Conservation (phyloP, 2,329 filamentous ascomycete species). For the Myriosclerotinia curreyana region DNA sequence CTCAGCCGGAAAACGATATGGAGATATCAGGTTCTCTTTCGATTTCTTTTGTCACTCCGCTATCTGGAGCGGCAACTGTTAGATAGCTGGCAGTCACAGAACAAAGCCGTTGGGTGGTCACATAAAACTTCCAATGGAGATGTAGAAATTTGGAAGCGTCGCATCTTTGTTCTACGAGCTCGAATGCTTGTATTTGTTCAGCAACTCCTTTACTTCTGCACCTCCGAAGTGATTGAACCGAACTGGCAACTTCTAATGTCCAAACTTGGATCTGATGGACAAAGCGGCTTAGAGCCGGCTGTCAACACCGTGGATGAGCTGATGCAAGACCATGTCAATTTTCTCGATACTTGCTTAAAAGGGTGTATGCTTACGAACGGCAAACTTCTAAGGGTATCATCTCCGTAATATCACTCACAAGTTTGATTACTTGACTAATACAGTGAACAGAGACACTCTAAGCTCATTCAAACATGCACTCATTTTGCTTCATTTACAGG, state of each 20-base stretch:
- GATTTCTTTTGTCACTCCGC: too few species aligned
- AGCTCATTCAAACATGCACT: slow-evolving; percentile 91
- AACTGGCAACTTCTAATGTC: slow-evolving; percentile 95
- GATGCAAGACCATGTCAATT: slow-evolving; percentile 96
- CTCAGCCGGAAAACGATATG: too few species aligned
- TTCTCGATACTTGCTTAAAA: slow-evolving; percentile 75
- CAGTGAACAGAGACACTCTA: slow-evolving; percentile 71
- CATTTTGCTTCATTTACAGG: slow-evolving; percentile 89
- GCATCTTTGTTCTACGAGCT: slow-evolving; percentile 85
- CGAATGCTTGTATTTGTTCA: slow-evolving; percentile 97
- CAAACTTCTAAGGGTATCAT: slow-evolving; percentile 76
- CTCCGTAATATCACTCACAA: neutral
- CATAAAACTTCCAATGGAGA: slow-evolving; percentile 58
- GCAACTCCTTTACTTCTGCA: slow-evolving; percentile 94
- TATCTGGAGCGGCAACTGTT: too few species aligned
- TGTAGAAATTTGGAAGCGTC: slow-evolving; percentile 87
- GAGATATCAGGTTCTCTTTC: too few species aligned
- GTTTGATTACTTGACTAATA: neutral
- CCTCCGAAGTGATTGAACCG: slow-evolving; percentile 92
- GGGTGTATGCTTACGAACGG: slow-evolving; percentile 93
- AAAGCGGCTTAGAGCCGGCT: slow-evolving; percentile 39
- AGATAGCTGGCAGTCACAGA: too few species aligned
- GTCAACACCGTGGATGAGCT: slow-evolving; percentile 44
- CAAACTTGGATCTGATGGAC: slow-evolving; percentile 60
- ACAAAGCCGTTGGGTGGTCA: too few species aligned